A percentile compares a stretch with the other conserved stretches of the same genome.
Conservation (phyloP, 2,329 filamentous ascomycete species). For the Diaporthe batatas region DNA sequence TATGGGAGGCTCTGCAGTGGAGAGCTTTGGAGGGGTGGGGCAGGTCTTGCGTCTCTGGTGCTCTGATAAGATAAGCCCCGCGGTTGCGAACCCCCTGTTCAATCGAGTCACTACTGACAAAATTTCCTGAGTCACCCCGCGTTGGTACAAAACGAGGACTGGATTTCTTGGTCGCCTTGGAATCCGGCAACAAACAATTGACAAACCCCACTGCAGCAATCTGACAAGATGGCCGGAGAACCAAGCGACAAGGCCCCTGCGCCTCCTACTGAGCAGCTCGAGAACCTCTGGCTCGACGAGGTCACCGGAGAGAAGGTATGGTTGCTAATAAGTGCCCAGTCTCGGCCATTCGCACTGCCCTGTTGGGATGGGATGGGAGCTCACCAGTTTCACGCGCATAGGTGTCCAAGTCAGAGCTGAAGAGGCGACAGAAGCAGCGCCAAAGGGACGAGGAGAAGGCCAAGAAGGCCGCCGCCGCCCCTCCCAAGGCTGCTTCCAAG, state of each 20-base stretch:
- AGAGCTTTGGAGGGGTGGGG: not conserved
- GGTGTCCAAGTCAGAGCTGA: conserved; percentile 87
- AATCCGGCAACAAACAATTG: conserved; percentile 33
- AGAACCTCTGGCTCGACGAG: conserved; percentile 88
- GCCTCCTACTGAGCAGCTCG: conserved; percentile 65
- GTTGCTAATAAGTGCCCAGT: not conserved
- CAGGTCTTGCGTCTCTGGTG: not conserved
- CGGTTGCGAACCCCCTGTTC: conserved; percentile 15
- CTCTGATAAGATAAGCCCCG: conserved; percentile 37
- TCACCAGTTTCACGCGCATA: conserved; percentile 42
- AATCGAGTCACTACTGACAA: conserved; percentile 32
- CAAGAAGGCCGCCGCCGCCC: conserved; percentile 77
- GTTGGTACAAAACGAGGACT: not conserved
- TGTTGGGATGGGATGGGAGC: not conserved
- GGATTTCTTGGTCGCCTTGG: not conserved
- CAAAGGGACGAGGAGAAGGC: conserved; percentile 90
- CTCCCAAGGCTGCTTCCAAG: conserved; percentile 63
- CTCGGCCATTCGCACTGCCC: not conserved
- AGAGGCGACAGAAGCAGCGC: conserved; percentile 94
- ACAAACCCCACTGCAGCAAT: conserved; percentile 2
- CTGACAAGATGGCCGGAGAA: conserved; percentile 44
- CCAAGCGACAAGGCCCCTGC: conserved; percentile 42
- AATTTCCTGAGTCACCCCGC: conserved; percentile 39
- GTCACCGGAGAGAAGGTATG: conserved; percentile 83
- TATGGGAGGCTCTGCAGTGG: too few species aligned